Evolutionary conservation across 768 basidiomycete genomes (phyloP).

Genomic region (Pilatotrama ljubarskyi): DNA sequence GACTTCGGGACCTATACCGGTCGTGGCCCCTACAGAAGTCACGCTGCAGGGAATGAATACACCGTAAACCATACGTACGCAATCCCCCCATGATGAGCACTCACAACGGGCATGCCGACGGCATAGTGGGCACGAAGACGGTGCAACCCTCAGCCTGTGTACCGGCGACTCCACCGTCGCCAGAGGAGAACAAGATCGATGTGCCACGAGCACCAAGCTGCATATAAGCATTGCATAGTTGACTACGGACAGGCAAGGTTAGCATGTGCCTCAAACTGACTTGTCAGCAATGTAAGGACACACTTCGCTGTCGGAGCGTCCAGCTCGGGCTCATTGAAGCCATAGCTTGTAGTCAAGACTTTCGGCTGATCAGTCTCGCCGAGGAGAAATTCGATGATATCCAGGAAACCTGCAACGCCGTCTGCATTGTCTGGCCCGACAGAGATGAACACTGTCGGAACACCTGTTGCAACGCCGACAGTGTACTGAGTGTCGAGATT

Average conservation of each 20-base stretch:
- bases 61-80: too few relatives aligned
- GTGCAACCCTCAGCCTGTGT: constrained; percentile 26
- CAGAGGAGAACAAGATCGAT: constrained; percentile 37
- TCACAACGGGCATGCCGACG: constrained; percentile 36
- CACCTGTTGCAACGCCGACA: constrained; percentile 31
- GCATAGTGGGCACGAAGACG: constrained; percentile 37
- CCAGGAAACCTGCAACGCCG: constrained; percentile 29
- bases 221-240: constrained; percentile 36
- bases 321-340: constrained; percentile 30
- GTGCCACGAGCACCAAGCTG: constrained; percentile 37
- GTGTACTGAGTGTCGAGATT: constrained; percentile 35
- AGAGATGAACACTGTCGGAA: constrained; percentile 32
- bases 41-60: constrained; percentile 23
- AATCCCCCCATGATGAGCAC: too few relatives aligned
- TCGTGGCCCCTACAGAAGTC: constrained; percentile 38
- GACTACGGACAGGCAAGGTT: constrained; percentile 23
- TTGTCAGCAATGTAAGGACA: too few relatives aligned
- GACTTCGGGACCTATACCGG: constrained; percentile 29
- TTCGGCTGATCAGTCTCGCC: constrained; percentile 48
- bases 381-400: constrained; percentile 59
- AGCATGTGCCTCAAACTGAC: too few relatives aligned
- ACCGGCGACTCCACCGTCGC: constrained; percentile 37
- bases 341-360: constrained; percentile 69
- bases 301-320: constrained; percentile 6
- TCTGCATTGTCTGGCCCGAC: constrained; percentile 30